Conservation (phyloP, 257 asterid genomes). For the Solanum paucissectum region DNA sequence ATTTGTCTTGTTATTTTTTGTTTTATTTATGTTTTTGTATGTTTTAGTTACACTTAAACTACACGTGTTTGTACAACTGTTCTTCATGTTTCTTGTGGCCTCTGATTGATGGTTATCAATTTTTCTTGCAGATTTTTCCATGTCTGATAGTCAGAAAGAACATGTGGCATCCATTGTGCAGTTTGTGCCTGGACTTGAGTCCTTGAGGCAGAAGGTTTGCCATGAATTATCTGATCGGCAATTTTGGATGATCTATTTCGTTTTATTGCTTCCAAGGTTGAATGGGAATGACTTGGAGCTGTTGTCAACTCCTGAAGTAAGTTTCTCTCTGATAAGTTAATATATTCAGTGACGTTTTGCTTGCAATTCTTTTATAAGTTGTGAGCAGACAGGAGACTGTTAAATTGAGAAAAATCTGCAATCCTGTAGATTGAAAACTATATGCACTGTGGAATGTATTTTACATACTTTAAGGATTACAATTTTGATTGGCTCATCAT, state of each 20-base stretch:
- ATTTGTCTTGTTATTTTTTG: background rate
- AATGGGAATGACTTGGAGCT: conserved; percentile 43
- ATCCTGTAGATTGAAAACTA: background rate
- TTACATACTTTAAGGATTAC: background rate
- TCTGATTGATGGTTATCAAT: background rate
- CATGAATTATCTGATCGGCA: conserved; percentile 37
- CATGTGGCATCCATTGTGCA: conserved; percentile 51
- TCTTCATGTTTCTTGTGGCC: background rate
- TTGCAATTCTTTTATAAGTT: background rate
- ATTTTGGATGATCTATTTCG: conserved; percentile 75
- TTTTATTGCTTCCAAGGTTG: conserved; percentile 63
- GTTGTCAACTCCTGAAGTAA: conserved; percentile 64
- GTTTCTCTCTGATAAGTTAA: conserved; percentile 10
- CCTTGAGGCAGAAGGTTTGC: conserved; percentile 43
- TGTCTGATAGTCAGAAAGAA: conserved; percentile 60
- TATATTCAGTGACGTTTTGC: background rate
- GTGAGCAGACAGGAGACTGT: background rate
- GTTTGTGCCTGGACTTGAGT: conserved; percentile 52
- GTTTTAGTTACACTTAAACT: background rate
- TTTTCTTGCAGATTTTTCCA: conserved; percentile 40
- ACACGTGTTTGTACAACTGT: background rate
- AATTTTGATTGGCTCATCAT: background rate
- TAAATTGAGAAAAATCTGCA: background rate
- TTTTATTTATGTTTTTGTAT: too few species aligned
- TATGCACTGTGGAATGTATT: background rate